These are phyloP conservation scores for Pinus taeda DNA, from an alignment of 75 land plant species.

Conservation along the genomic window DNA sequence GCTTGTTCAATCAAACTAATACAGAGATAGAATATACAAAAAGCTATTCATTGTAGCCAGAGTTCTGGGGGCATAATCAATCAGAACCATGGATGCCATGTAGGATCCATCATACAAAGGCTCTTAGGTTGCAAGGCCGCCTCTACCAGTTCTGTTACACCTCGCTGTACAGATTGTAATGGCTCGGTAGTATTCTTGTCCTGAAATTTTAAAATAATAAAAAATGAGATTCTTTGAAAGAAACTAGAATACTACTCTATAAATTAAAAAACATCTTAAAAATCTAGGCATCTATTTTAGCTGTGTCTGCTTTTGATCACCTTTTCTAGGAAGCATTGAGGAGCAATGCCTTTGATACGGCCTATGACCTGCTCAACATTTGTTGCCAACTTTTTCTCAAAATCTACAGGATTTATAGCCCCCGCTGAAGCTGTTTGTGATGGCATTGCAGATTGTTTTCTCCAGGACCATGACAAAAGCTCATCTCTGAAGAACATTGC, in stretches of 20 bases:
- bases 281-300: background rate
- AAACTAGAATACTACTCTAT: no score
- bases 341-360: conserved; percentile 77
- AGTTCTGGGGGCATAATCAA: background rate
- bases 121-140: conserved; percentile 80
- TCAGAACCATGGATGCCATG: conserved; percentile 98
- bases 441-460: conserved; percentile 78
- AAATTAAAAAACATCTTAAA: no score
- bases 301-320: conserved; percentile 9
- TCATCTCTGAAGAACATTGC: conserved; percentile 99
- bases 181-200: conserved; percentile 78
- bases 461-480: conserved; percentile 94
- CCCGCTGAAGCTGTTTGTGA: conserved; percentile 49
- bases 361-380: conserved; percentile 85
- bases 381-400: conserved; percentile 75
- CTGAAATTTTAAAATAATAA: conserved; percentile 29
- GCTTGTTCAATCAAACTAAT: no score
- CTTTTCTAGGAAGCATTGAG: conserved; percentile 77
- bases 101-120: conserved; percentile 99
- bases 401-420: conserved; percentile 63
- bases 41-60: no score
- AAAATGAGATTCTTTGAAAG: background rate
- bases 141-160: conserved; percentile 86
- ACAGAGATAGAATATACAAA: no score
- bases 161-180: conserved; percentile 86